These are phyloP conservation scores for Phaffomyces antillensis DNA, from an alignment of 805 yeast genomes.

Conservation along the genomic window DNA sequence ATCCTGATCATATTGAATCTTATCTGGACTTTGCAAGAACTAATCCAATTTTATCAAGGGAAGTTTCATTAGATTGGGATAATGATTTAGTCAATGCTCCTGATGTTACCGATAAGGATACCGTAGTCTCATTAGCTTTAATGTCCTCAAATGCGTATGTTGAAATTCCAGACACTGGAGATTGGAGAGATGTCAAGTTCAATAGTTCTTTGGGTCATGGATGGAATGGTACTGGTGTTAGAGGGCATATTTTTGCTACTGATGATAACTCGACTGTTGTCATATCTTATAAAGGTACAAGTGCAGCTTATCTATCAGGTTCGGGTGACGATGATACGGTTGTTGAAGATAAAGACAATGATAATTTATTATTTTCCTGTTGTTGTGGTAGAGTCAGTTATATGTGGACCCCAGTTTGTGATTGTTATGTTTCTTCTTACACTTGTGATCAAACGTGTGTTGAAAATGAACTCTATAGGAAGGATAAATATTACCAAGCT, in stretches of 20 bases:
- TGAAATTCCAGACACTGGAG: constrained; percentile 64
- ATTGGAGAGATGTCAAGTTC: constrained; percentile 81
- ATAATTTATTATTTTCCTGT: constrained; percentile 84
- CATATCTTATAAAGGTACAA: constrained; percentile 84
- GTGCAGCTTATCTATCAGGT: constrained; percentile 72
- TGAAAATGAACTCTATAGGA: constrained; percentile 63
- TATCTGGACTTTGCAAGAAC: constrained; percentile 48
- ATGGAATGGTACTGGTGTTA: constrained; percentile 77
- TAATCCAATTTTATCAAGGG: constrained; percentile 27
- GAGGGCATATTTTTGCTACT: constrained; percentile 84
- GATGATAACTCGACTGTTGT: constrained; percentile 55
- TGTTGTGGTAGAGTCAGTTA: constrained; percentile 93
- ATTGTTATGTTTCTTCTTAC: constrained; percentile 76
- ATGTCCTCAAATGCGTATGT: constrained; percentile 93
- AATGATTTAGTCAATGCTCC: constrained; percentile 57
- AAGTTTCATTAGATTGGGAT: constrained; percentile 57
- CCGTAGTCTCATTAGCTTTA: constrained; percentile 67
- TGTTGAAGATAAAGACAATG: constrained; percentile 74
- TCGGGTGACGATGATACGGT: constrained; percentile 83
- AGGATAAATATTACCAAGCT: constrained; percentile 79
- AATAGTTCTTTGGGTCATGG: constrained; percentile 60
- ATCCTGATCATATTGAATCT: constrained; percentile 60
- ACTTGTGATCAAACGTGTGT: constrained; percentile 86
- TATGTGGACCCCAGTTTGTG: constrained; percentile 93
- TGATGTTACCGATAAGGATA: constrained; percentile 64